Evolutionary conservation across 306 rosid species (phyloP).

Genomic region (apple (Malus domestica)): DNA sequence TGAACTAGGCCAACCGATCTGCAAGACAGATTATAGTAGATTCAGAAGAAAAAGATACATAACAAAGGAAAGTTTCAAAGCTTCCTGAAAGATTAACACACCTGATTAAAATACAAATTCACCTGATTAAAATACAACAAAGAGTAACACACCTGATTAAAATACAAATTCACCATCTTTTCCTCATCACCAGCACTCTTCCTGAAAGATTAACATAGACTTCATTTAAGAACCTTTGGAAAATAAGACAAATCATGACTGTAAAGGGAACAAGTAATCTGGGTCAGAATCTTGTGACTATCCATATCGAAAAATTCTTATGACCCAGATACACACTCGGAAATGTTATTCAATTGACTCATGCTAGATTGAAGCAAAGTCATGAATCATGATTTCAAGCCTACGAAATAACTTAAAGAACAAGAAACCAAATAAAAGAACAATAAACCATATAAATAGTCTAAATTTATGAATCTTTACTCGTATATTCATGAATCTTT

Average conservation of each 20-base stretch:
- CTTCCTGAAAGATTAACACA: slow-evolving; percentile 29
- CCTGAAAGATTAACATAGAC: slow-evolving; percentile 40
- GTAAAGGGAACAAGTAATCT: not conserved
- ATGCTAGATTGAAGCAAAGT: not conserved
- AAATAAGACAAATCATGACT: not conserved
- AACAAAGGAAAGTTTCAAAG: slow-evolving; percentile 4
- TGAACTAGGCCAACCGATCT: slow-evolving; percentile 96
- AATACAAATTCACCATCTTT: slow-evolving; percentile 65
- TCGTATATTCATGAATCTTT: not conserved
- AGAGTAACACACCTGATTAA: slow-evolving; percentile 58
- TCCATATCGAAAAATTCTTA: not conserved
- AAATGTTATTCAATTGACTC: not conserved
- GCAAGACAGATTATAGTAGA: slow-evolving; percentile 9
- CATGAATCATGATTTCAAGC: not conserved
- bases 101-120: slow-evolving; percentile 60
- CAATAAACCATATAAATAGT: not conserved
- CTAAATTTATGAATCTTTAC: not conserved
- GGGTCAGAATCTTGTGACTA: not conserved
- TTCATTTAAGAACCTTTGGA: not conserved
- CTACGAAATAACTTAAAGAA: not conserved
- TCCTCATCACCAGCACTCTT: slow-evolving; percentile 74
- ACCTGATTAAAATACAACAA: slow-evolving; percentile 21
- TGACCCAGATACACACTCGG: not conserved
- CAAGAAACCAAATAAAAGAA: not conserved
- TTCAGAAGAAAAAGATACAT: not conserved